phyloP scores from a whole-genome alignment of 495 filamentous ascomycete species.

The Aeminium ludgeri region DNA sequence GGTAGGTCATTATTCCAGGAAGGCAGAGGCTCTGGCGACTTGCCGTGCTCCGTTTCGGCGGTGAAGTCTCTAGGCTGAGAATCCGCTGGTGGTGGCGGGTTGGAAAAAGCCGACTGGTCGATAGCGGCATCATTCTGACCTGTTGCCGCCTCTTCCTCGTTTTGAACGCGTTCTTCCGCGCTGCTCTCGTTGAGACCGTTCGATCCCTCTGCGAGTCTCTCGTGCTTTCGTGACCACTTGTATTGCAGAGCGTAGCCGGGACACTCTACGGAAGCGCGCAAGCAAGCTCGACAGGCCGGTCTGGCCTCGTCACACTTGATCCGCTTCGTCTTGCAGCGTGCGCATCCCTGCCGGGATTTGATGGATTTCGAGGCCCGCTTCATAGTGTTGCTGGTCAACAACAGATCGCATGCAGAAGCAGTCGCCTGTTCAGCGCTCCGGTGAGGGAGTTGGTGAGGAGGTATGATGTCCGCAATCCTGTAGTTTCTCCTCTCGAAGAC shows the following conservation, averaged over 20 bases:
- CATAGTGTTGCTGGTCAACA: background rate
- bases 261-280: background rate
- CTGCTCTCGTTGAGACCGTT: background rate
- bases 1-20: background rate
- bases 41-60: background rate
- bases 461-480: no score
- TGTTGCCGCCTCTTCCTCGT: background rate
- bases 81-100: background rate
- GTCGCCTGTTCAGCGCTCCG: no score
- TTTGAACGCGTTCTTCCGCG: background rate
- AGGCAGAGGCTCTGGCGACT: no score
- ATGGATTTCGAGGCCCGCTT: background rate
- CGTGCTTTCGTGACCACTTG: constrained; percentile 2
- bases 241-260: background rate
- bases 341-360: background rate
- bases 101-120: background rate
- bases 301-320: constrained; percentile 4
- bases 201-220: background rate
- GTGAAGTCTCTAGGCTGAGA: background rate
- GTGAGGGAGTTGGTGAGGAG: no score
- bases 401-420: no score
- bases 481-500: no score
- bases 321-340: constrained; percentile 1
- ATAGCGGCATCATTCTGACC: background rate
- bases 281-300: background rate